A percentile compares a stretch with the other conserved stretches of the same genome.
Conservation (phyloP, 2,329 filamentous ascomycete genomes). For the Xylaria sp. region DNA sequence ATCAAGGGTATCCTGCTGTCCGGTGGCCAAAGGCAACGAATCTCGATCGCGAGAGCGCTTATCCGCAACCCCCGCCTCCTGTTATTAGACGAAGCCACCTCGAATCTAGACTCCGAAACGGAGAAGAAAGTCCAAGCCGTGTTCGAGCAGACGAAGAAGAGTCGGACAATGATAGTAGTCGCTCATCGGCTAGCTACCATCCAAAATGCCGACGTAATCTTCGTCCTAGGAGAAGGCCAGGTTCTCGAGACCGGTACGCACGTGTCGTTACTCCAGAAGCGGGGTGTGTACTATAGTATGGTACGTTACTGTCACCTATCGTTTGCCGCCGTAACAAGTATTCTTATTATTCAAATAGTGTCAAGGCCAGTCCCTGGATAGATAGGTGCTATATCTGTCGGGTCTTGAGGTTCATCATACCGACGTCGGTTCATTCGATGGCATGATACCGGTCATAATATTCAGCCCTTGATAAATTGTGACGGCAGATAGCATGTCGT, state of each 20-base stretch:
- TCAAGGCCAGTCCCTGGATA: slow-evolving; percentile 49
- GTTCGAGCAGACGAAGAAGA: slow-evolving; percentile 71
- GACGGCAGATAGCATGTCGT: not conserved
- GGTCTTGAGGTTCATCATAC: not conserved
- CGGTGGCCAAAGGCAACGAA: slow-evolving; percentile 76
- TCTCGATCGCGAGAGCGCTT: slow-evolving; percentile 78
- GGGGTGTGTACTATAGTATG: slow-evolving; percentile 68
- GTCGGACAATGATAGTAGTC: slow-evolving; percentile 76
- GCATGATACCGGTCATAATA: not conserved
- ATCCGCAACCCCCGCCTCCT: slow-evolving; percentile 72
- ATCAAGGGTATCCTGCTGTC: slow-evolving; percentile 73
- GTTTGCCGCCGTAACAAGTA: not conserved
- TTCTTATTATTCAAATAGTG: slow-evolving; percentile 44
- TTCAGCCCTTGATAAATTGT: slow-evolving; percentile 10
- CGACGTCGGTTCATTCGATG: not conserved
- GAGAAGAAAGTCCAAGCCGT: slow-evolving; percentile 70
- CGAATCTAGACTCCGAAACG: slow-evolving; percentile 70
- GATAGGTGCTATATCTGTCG: slow-evolving; percentile 26
- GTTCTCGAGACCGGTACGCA: slow-evolving; percentile 66
- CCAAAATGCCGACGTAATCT: slow-evolving; percentile 81
- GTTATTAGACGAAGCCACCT: slow-evolving; percentile 78
- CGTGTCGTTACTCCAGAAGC: slow-evolving; percentile 60
- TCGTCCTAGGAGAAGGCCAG: slow-evolving; percentile 76
- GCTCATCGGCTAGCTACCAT: slow-evolving; percentile 81
- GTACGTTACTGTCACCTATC: slow-evolving; percentile 53